A percentile compares a stretch with the other conserved stretches of the same genome.
Evolutionary conservation across 352 stramenopile species (phyloP).

Genomic region (Peronospora belbahrii): DNA sequence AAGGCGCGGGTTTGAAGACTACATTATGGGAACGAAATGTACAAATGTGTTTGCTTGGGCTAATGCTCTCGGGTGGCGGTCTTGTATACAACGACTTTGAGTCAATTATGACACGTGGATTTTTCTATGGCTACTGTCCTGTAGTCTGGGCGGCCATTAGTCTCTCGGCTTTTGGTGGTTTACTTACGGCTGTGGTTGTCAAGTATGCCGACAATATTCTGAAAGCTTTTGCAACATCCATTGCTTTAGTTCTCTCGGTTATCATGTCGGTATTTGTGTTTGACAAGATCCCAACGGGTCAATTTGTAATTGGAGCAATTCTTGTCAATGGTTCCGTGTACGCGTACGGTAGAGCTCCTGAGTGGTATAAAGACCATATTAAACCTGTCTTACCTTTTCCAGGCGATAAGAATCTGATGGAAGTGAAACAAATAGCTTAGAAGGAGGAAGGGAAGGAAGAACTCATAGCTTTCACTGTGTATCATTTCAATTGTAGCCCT

Average conservation of each 20-base stretch:
- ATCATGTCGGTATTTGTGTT: conserved; percentile 83
- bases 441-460: too few species aligned
- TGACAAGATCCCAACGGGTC: conserved; percentile 63
- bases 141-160: conserved; percentile 69
- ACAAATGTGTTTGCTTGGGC: conserved; percentile 71
- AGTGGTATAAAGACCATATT: conserved; percentile 23
- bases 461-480: too few species aligned
- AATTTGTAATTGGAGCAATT: conserved; percentile 65
- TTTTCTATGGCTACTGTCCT: conserved; percentile 80
- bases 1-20: conserved; percentile 45
- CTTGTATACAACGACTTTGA: conserved; percentile 59
- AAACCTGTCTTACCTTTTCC: conserved; percentile 17
- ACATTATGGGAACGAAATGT: conserved; percentile 81
- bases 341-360: conserved; percentile 55
- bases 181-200: conserved; percentile 78
- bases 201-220: conserved; percentile 86
- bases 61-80: conserved; percentile 49
- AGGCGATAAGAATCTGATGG: conserved; percentile 6
- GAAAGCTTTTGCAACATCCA: conserved; percentile 82
- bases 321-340: conserved; percentile 82
- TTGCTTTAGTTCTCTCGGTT: conserved; percentile 73
- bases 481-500: too few species aligned
- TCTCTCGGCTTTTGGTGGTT: conserved; percentile 58
- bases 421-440: conserved; percentile 20
- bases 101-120: conserved; percentile 41